phyloP scores from a whole-genome alignment of 1,139 yeast species.

The Insectozyma bohioensis region DNA sequence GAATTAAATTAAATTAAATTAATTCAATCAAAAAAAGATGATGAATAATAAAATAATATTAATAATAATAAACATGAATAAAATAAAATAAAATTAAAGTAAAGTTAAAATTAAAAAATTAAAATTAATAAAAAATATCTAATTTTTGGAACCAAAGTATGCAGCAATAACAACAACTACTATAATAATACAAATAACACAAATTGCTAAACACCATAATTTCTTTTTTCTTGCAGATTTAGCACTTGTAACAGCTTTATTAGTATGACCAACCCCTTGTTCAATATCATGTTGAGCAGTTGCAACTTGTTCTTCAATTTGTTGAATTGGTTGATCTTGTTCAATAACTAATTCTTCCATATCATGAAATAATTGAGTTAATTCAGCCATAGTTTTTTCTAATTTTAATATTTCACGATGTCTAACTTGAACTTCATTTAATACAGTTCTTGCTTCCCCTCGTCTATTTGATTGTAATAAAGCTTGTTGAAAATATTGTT shows the following conservation, averaged over 20 bases:
- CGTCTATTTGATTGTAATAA: conserved; percentile 88
- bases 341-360: conserved; percentile 96
- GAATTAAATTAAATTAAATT: no score
- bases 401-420: conserved; percentile 94
- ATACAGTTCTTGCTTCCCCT: conserved; percentile 95
- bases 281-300: conserved; percentile 89
- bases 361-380: conserved; percentile 91
- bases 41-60: no score
- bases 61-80: no score
- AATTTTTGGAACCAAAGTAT: conserved; percentile 32
- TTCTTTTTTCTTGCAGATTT: conserved; percentile 89
- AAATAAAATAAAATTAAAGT: no score
- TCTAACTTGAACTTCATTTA: conserved; percentile 94
- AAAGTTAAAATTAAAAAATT: not conserved
- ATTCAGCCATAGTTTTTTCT: conserved; percentile 94
- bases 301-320: conserved; percentile 77
- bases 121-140: conserved; percentile 1
- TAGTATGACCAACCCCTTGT: conserved; percentile 92
- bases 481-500: conserved; percentile 94
- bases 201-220: conserved; percentile 79
- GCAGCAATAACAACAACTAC: conserved; percentile 66
- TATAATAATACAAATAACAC: conserved; percentile 57
- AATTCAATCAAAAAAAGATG: no score
- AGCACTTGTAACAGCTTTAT: conserved; percentile 86
- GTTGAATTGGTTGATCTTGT: conserved; percentile 87